phyloP scores from a whole-genome alignment of 2,329 filamentous ascomycete species.

The Epichloe uncinata region DNA sequence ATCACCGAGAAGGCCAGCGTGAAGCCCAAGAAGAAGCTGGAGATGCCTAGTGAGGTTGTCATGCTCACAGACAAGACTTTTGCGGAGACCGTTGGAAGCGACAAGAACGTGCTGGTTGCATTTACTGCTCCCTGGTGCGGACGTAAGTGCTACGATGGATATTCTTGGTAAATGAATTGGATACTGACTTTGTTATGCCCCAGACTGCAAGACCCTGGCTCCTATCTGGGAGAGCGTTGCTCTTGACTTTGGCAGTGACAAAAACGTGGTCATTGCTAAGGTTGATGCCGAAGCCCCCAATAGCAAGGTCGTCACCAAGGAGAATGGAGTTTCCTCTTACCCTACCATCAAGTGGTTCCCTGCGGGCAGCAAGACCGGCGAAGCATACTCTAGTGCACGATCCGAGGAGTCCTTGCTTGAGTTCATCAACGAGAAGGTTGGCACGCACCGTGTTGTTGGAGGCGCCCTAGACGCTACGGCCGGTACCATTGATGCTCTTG shows the following conservation, averaged over 20 bases:
- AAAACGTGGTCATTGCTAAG: constrained; percentile 77
- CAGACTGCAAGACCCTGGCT: constrained; percentile 93
- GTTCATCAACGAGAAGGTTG: constrained; percentile 80
- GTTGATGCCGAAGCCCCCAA: constrained; percentile 85
- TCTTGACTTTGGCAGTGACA: constrained; percentile 63
- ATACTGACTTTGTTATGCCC: neutral
- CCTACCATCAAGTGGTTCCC: constrained; percentile 98
- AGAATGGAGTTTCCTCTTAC: constrained; percentile 72
- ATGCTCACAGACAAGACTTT: constrained; percentile 74
- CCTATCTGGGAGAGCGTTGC: constrained; percentile 85
- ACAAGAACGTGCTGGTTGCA: constrained; percentile 85
- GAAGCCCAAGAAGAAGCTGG: constrained; percentile 63
- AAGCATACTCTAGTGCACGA: constrained; percentile 63
- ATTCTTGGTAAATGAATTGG: neutral
- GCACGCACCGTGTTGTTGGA: constrained; percentile 71
- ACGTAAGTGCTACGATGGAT: constrained; percentile 50
- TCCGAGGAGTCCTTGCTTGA: constrained; percentile 61
- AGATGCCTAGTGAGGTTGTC: constrained; percentile 60
- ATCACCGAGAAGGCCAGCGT: constrained; percentile 78
- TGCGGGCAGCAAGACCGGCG: constrained; percentile 60
- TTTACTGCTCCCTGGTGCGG: constrained; percentile 99
- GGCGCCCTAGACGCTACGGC: constrained; percentile 67
- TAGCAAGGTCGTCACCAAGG: constrained; percentile 62
- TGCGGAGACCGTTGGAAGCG: constrained; percentile 60
- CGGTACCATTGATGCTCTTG: constrained; percentile 69